Evolutionary conservation across 768 basidiomycete species (phyloP).

Genomic region (Boletus tomentosulus): DNA sequence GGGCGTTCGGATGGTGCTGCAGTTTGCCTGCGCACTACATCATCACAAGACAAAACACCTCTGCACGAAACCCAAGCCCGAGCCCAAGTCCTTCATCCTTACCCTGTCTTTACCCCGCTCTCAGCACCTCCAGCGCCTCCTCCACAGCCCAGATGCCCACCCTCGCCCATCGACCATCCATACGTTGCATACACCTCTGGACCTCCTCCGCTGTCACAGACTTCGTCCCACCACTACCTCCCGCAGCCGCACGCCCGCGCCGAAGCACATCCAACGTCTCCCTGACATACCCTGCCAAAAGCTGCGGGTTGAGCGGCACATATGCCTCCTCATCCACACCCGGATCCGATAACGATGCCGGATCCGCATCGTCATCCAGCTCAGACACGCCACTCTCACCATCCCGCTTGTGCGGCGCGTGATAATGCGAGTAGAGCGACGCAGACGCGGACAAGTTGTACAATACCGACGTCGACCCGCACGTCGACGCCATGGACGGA

Average conservation of each 20-base stretch:
- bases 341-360: conserved; percentile 57
- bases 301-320: conserved; percentile 50
- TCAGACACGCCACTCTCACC: conserved; percentile 12
- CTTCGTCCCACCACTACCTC: conserved; percentile 8
- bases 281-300: conserved; percentile 47
- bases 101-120: neutral
- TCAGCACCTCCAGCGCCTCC: conserved; percentile 48
- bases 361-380: conserved; percentile 35
- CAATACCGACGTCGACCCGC: neutral
- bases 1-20: too few species aligned
- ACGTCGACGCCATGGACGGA: neutral
- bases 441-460: conserved; percentile 15
- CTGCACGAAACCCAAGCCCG: neutral
- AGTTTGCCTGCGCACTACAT: too few species aligned
- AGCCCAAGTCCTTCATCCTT: too few species aligned
- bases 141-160: conserved; percentile 62
- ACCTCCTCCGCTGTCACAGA: conserved; percentile 44
- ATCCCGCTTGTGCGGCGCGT: conserved; percentile 12
- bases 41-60: neutral
- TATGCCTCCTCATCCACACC: conserved; percentile 55
- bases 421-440: conserved; percentile 25
- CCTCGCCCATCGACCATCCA: conserved; percentile 62
- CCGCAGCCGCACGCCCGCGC: conserved; percentile 2
- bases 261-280: conserved; percentile 40
- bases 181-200: conserved; percentile 38